Conservation (phyloP, 352 stramenopile species). For the Phytopythium montanum region DNA sequence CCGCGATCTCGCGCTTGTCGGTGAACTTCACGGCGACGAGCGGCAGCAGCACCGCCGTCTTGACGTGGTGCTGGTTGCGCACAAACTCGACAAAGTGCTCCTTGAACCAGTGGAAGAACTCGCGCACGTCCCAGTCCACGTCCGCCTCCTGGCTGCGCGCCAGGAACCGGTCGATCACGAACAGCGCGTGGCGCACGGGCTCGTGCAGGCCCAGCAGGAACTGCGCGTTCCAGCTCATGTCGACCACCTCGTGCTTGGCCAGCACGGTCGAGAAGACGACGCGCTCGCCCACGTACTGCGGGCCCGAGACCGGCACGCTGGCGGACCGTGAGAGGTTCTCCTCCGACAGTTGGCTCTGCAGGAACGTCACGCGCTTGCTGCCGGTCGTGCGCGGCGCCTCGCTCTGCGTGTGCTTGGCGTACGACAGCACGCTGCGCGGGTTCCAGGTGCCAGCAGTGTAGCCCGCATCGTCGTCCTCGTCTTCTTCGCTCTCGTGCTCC, state of each 20-base stretch:
- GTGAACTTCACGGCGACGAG: conserved; percentile 56
- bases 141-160: conserved; percentile 45
- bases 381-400: conserved; percentile 25
- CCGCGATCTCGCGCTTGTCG: conserved; percentile 59
- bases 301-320: conserved; percentile 43
- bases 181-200: conserved; percentile 75
- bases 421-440: conserved; percentile 2
- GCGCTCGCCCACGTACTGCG: conserved; percentile 29
- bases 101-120: conserved; percentile 84
- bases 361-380: conserved; percentile 13
- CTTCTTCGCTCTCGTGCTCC: conserved; percentile 34
- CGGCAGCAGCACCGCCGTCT: conserved; percentile 58
- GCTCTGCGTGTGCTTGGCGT: conserved; percentile 5
- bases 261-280: conserved; percentile 75
- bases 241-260: conserved; percentile 34
- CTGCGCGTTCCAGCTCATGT: conserved; percentile 69
- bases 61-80: conserved; percentile 65
- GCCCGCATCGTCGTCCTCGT: conserved; percentile 16
- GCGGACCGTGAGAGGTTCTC: conserved; percentile 37
- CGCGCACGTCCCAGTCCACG: conserved; percentile 49
- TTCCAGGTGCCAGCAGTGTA: conserved; percentile 14
- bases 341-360: conserved; percentile 31
- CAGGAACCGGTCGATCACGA: conserved; percentile 80
- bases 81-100: conserved; percentile 80
- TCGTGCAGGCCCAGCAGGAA: conserved; percentile 79